These are phyloP conservation scores for Suillus occidentalis DNA, from an alignment of 768 basidiomycete species.

Conservation along the genomic window DNA sequence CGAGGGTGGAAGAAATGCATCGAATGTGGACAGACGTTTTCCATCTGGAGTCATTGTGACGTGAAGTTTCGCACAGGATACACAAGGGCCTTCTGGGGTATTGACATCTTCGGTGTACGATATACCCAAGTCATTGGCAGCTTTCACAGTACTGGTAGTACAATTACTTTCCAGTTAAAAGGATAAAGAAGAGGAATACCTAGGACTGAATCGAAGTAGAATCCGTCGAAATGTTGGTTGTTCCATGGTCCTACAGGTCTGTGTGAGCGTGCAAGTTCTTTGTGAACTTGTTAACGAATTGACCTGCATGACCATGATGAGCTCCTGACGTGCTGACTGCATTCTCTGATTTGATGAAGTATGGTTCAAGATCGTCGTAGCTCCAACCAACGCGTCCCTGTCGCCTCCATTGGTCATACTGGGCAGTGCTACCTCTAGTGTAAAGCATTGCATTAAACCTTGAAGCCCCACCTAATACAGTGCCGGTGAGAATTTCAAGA, in stretches of 20 bases:
- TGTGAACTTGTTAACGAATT: neutral
- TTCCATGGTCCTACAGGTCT: neutral
- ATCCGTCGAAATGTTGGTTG: conserved; percentile 4
- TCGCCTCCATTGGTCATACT: conserved; percentile 33
- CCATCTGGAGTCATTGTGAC: conserved; percentile 6
- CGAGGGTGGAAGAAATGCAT: conserved; percentile 15
- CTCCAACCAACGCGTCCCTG: conserved; percentile 35
- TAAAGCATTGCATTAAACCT: conserved; percentile 45
- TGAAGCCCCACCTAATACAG: conserved; percentile 46
- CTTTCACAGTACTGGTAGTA: conserved; percentile 1
- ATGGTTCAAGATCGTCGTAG: conserved; percentile 34
- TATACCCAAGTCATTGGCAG: neutral
- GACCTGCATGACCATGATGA: conserved; percentile 6
- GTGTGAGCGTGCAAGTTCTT: neutral
- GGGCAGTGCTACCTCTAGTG: conserved; percentile 28
- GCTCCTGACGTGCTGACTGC: conserved; percentile 8
- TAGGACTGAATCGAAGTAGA: conserved; percentile 1
- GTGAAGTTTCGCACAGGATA: conserved; percentile 7
- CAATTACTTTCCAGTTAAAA: neutral
- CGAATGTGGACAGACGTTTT: conserved; percentile 15
- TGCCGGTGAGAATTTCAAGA: conserved; percentile 17
- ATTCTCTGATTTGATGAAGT: conserved; percentile 35
- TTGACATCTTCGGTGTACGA: conserved; percentile 8
- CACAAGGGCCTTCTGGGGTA: neutral
- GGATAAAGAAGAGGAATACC: neutral